Conservation (phyloP, 2,329 filamentous ascomycete species). For the Emericellopsis atlantica region DNA sequence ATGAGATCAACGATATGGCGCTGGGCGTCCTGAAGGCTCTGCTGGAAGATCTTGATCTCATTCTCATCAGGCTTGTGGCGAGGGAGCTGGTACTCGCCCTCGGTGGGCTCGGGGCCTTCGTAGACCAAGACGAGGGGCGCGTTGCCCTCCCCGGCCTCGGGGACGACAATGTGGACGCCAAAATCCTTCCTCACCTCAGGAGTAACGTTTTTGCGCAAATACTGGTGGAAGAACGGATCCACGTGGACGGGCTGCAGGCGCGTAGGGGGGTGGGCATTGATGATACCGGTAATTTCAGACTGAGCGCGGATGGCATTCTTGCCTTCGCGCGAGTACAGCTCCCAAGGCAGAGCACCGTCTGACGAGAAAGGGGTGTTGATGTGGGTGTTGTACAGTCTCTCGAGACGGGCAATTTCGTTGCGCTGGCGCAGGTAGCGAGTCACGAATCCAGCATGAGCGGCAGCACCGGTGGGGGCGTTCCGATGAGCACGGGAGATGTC, state of each 20-base stretch:
- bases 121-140: conserved; percentile 61
- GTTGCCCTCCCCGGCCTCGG: conserved; percentile 45
- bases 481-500: conserved; percentile 73
- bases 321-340: conserved; percentile 75
- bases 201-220: conserved; percentile 52
- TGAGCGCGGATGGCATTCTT: conserved; percentile 72
- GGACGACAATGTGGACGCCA: conserved; percentile 63
- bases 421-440: conserved; percentile 80
- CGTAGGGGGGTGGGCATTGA: conserved; percentile 61
- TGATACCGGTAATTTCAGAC: conserved; percentile 60
- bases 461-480: conserved; percentile 57
- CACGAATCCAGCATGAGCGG: conserved; percentile 71
- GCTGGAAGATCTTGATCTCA: conserved; percentile 40
- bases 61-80: conserved; percentile 35
- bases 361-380: conserved; percentile 67
- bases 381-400: conserved; percentile 69
- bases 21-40: conserved; percentile 41
- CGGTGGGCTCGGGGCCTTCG: conserved; percentile 45
- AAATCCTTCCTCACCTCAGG: conserved; percentile 52
- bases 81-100: conserved; percentile 39
- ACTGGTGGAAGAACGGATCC: conserved; percentile 69
- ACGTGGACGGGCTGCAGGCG: conserved; percentile 55
- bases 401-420: conserved; percentile 69
- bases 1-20: conserved; percentile 46
- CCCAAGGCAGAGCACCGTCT: conserved; percentile 66